phyloP scores from a whole-genome alignment of 768 basidiomycete species.

The Macrolepiota albuminosa region DNA sequence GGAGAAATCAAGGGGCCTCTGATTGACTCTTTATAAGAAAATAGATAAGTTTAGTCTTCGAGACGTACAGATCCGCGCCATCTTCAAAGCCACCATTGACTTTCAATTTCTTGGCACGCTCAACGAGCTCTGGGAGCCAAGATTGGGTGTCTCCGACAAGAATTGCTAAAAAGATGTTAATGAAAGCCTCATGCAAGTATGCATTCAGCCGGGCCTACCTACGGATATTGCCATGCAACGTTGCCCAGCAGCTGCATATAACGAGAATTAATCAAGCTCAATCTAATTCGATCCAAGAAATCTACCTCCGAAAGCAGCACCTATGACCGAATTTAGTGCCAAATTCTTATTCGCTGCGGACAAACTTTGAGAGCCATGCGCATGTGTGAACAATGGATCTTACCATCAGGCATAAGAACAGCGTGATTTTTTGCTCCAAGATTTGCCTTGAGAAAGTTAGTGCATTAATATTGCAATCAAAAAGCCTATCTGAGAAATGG shows the following conservation, averaged over 20 bases:
- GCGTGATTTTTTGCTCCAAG: slow-evolving; percentile 98
- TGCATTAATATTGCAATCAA: background rate
- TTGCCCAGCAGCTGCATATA: slow-evolving; percentile 79
- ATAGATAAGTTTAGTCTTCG: background rate
- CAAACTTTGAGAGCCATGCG: background rate
- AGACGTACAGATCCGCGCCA: slow-evolving; percentile 70
- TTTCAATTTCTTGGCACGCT: slow-evolving; percentile 73
- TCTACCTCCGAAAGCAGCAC: slow-evolving; percentile 87
- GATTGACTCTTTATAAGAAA: slow-evolving; percentile 1
- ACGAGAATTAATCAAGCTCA: slow-evolving; percentile 5
- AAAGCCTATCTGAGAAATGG: background rate
- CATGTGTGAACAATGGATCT: slow-evolving; percentile 11
- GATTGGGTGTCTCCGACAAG: slow-evolving; percentile 74
- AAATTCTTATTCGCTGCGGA: slow-evolving; percentile 82
- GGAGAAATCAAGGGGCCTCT: slow-evolving; percentile 84
- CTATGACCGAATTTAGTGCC: slow-evolving; percentile 86
- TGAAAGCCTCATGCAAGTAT: background rate
- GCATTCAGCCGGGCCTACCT: slow-evolving; percentile 43
- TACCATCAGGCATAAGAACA: slow-evolving; percentile 91
- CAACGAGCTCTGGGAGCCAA: slow-evolving; percentile 85
- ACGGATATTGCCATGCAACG: slow-evolving; percentile 97
- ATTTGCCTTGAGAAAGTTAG: slow-evolving; percentile 30
- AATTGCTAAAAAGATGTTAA: slow-evolving; percentile 40
- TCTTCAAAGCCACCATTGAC: slow-evolving; percentile 90
- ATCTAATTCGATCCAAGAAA: slow-evolving; percentile 8